These are phyloP conservation scores for Nelumbo lutea DNA, from an alignment of 164 flowering plant species.

Conservation along the genomic window DNA sequence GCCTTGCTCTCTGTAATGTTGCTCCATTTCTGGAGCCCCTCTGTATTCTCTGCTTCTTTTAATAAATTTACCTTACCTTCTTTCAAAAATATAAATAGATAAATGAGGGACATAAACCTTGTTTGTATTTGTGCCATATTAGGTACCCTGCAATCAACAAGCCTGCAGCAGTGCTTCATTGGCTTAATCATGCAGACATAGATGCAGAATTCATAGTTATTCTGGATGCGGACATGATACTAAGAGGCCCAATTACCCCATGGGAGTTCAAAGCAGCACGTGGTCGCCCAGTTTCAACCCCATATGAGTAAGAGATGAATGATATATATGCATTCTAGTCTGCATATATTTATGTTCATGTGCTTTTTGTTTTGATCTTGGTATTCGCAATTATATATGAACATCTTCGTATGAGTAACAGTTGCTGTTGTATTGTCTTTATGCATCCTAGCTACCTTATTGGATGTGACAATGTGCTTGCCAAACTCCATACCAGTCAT, in stretches of 20 bases:
- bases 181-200: constrained; percentile 82
- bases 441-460: constrained; percentile 72
- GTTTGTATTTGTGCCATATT: constrained; percentile 16
- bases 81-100: no score
- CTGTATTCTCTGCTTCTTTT: no score
- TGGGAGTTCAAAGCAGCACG: constrained; percentile 94
- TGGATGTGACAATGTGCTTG: constrained; percentile 95
- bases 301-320: constrained; percentile 69
- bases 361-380: no score
- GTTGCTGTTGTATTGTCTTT: not conserved
- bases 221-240: constrained; percentile 95
- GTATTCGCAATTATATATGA: no score
- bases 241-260: constrained; percentile 92
- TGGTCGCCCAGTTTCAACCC: constrained; percentile 92
- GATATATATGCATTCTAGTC: not conserved
- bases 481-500: constrained; percentile 79
- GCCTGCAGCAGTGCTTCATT: constrained; percentile 94
- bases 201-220: constrained; percentile 95
- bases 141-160: constrained; percentile 99
- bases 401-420: not conserved
- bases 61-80: no score
- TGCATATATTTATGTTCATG: not conserved
- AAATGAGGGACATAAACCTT: not conserved
- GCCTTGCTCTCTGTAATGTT: no score
- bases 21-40: no score